Evolutionary conservation across 257 asterid species (phyloP), one percentile per base, ranked within the genome.

Genomic region (Nicotiana paniculata): DNA sequence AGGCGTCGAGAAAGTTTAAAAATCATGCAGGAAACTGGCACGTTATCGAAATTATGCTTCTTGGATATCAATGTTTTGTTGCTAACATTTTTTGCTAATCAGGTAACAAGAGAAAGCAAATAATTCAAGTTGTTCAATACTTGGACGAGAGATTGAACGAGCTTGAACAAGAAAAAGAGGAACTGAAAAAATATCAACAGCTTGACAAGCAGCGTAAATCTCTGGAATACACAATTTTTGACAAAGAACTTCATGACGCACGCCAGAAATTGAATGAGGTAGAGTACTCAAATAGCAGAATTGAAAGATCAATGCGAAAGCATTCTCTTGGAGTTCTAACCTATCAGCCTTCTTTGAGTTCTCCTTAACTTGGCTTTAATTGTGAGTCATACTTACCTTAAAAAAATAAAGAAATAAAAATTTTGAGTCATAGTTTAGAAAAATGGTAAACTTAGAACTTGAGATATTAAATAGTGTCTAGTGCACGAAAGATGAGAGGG

Each of bases 111-210:
- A 92, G 93, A 85, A 96, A 85, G 87, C 99, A 96, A 87, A 94
- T 96, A 81, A 94, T 93, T 90, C 98, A 96, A 89, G 99, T 96
- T 87, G 98, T 96, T 81, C 97, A 94, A 81, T 96, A 96, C 92
- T 86, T 96, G 91, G 97, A 96, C 81, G 99, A 96, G 85, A 92
- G 98, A 88, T 91, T 96, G 85, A 90, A 91, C 78, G 99, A 96
- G 92, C 97, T 96, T 28, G 99, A 96, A 87, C 98, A 94, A 91
- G 99, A 96, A 88, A 96, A 96, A 87, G 99, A 96, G 88, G 99
- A 96, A 87, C 82, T 96, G 80, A 94, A 83, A 88, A 91, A 94
- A 84, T 96, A 93, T 85, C 98, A 96, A 90, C 97, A 90, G 87
- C 96, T 96, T 83, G 99, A 96, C 89, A 90, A 88, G 88, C 96